Conservation (phyloP, 768 basidiomycete species). For the Suillus paluster region DNA sequence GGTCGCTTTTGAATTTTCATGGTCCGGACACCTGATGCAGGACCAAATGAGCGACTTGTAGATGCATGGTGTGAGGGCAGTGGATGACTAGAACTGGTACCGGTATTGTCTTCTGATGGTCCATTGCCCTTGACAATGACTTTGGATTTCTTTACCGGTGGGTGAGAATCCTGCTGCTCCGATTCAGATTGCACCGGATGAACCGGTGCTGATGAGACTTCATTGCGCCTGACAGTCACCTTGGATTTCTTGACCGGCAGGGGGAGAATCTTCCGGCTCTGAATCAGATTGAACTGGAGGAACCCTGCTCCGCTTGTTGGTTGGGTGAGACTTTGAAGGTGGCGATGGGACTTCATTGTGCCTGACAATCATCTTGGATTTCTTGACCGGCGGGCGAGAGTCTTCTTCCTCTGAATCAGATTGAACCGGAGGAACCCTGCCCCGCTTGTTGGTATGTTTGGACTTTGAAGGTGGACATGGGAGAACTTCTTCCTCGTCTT, state of each 20-base stretch:
- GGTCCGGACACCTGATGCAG: not conserved
- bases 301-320: not conserved
- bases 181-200: too few species aligned
- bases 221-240: too few species aligned
- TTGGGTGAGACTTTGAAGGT: not conserved
- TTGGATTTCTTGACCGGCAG: too few species aligned
- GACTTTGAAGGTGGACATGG: not conserved
- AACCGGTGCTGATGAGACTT: too few species aligned
- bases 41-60: not conserved
- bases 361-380: not conserved
- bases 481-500: not conserved
- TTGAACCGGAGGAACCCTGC: not conserved
- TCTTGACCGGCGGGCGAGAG: not conserved
- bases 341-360: not conserved
- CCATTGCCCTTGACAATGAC: not conserved
- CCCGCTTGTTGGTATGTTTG: not conserved
- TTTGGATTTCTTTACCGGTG: not conserved
- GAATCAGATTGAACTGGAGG: not conserved
- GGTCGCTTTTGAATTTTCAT: not conserved
- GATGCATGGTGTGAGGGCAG: not conserved
- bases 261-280: too few species aligned
- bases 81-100: not conserved
- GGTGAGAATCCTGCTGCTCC: not conserved
- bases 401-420: not conserved
- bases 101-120: not conserved